phyloP scores from a whole-genome alignment of 768 basidiomycete genomes.

The Termitomyces sp. region DNA sequence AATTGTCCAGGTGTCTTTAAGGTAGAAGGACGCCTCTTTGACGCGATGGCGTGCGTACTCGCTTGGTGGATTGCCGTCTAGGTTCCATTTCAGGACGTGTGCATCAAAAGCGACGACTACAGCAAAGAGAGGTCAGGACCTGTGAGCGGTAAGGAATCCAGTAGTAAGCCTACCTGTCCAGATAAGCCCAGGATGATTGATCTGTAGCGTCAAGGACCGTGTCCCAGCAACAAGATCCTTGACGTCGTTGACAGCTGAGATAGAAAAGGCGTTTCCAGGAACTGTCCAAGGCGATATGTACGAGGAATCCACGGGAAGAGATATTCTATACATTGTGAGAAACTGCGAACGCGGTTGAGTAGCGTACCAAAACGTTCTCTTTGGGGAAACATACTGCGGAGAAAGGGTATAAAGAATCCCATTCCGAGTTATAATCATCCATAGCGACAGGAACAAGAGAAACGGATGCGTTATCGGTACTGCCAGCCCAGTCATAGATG shows the following conservation, averaged over 20 bases:
- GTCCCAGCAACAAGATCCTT: conserved; percentile 54
- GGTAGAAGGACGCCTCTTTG: conserved; percentile 88
- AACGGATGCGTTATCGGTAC: conserved; percentile 12
- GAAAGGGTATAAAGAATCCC: conserved; percentile 84
- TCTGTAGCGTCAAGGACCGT: conserved; percentile 59
- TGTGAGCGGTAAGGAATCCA: not conserved
- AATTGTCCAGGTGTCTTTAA: conserved; percentile 64
- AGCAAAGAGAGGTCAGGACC: not conserved
- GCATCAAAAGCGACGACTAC: conserved; percentile 87
- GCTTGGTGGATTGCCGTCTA: conserved; percentile 73
- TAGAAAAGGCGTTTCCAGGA: conserved; percentile 36
- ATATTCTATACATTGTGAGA: conserved; percentile 77
- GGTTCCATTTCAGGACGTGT: conserved; percentile 79
- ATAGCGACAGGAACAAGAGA: conserved; percentile 44
- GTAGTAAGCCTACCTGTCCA: conserved; percentile 58
- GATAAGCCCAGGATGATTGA: conserved; percentile 77
- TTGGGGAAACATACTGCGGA: conserved; percentile 42
- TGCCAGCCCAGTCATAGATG: conserved; percentile 33
- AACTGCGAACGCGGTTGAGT: conserved; percentile 41
- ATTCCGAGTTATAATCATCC: conserved; percentile 78
- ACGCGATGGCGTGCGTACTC: conserved; percentile 80
- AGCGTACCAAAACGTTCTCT: not conserved
- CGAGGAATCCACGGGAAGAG: conserved; percentile 42
- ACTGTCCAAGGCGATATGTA: conserved; percentile 48
- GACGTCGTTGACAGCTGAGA: conserved; percentile 53